Conservation (phyloP, 1,139 yeast genomes). For the Sugiyamaella castrensis region DNA sequence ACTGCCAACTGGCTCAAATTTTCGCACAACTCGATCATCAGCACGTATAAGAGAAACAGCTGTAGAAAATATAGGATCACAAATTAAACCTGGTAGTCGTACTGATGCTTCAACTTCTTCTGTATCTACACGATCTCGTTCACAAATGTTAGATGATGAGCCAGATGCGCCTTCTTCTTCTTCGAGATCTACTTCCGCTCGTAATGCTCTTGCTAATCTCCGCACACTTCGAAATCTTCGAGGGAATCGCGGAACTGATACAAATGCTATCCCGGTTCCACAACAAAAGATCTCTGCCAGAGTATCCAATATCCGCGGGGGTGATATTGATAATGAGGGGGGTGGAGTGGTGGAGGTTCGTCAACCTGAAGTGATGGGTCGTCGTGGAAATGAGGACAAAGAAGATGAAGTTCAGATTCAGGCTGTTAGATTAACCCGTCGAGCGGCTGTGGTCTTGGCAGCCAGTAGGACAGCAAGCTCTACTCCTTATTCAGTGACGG, state of each 20-base stretch:
- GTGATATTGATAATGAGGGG: not conserved
- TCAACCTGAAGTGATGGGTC: not conserved
- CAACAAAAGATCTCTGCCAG: slow-evolving; percentile 4
- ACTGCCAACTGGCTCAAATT: not conserved
- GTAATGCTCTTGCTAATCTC: slow-evolving; percentile 4
- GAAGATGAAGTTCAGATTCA: slow-evolving; percentile 9
- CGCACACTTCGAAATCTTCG: slow-evolving; percentile 3
- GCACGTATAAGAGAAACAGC: slow-evolving; percentile 3
- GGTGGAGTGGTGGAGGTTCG: not conserved
- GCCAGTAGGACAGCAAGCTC: not conserved
- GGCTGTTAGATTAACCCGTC: slow-evolving; percentile 1
- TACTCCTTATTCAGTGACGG: slow-evolving; percentile 9
- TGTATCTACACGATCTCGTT: slow-evolving; percentile 2
- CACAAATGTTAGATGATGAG: slow-evolving; percentile 10
- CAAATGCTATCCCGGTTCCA: too few species aligned
- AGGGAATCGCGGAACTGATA: not conserved
- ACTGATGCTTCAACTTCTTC: not conserved
- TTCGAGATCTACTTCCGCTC: not conserved
- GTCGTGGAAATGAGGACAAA: slow-evolving; percentile 9
- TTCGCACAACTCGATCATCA: slow-evolving; percentile 5
- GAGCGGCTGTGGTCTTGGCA: not conserved
- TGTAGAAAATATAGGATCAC: too few species aligned
- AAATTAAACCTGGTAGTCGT: too few species aligned
- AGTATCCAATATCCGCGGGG: slow-evolving; percentile 17
- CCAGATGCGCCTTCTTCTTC: slow-evolving; percentile 1